phyloP scores from a whole-genome alignment of 2,329 filamentous ascomycete genomes.

The Hypoxylon sp. region DNA sequence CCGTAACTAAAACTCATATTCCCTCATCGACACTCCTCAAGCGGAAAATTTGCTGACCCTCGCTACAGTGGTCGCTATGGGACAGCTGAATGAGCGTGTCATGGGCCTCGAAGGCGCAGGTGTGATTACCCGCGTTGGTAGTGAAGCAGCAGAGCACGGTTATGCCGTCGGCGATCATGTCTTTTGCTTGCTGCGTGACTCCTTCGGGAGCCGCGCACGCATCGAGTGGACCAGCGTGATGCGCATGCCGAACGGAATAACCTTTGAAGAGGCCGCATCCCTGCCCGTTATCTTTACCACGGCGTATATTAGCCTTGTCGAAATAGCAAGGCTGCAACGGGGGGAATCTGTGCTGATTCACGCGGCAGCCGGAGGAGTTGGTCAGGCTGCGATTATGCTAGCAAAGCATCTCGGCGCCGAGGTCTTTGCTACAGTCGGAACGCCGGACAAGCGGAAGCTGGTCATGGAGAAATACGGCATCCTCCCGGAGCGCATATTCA shows the following conservation, averaged over 20 bases:
- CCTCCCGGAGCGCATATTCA: constrained; percentile 35
- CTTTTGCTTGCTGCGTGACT: neutral
- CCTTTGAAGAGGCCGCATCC: constrained; percentile 31
- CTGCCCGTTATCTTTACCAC: constrained; percentile 29
- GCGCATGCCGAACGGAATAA: constrained; percentile 30
- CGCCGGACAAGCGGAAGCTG: constrained; percentile 30
- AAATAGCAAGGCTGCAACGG: constrained; percentile 5
- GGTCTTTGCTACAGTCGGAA: constrained; percentile 34
- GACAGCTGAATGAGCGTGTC: constrained; percentile 23
- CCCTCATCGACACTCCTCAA: neutral
- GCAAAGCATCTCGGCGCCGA: constrained; percentile 31
- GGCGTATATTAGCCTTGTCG: constrained; percentile 21
- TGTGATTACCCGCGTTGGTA: constrained; percentile 34
- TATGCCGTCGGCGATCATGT: constrained; percentile 38
- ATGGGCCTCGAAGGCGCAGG: constrained; percentile 38
- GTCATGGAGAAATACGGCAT: constrained; percentile 31
- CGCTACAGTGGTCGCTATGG: constrained; percentile 32
- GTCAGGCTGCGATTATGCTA: constrained; percentile 29
- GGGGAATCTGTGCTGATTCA: constrained; percentile 31
- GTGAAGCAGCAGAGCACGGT: neutral
- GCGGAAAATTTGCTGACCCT: neutral
- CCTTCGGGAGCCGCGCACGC: constrained; percentile 19
- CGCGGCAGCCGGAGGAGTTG: constrained; percentile 20
- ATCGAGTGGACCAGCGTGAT: constrained; percentile 5
- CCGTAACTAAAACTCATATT: neutral